A percentile compares a stretch with the other conserved stretches of the same genome.
phyloP scores from a whole-genome alignment of 2,329 filamentous ascomycete genomes.

The Alternaria sp. region DNA sequence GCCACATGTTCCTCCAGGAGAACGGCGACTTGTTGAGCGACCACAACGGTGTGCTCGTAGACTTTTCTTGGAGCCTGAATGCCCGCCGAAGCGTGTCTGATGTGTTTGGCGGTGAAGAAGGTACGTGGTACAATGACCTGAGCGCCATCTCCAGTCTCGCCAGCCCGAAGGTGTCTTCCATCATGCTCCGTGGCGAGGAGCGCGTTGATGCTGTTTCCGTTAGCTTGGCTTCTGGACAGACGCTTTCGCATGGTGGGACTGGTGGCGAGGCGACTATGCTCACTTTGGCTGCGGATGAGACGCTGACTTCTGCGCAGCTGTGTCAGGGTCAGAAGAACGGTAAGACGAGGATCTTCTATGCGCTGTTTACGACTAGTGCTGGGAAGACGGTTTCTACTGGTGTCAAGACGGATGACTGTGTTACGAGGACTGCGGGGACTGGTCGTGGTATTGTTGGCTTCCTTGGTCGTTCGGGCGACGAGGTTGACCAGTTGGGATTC shows the following conservation, averaged over 20 bases:
- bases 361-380: conserved; percentile 59
- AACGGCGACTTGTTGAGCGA: conserved; percentile 66
- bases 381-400: conserved; percentile 57
- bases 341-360: conserved; percentile 62
- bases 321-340: conserved; percentile 58
- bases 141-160: conserved; percentile 43
- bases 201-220: conserved; percentile 61
- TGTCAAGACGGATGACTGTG: conserved; percentile 56
- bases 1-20: conserved; percentile 62
- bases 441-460: conserved; percentile 63
- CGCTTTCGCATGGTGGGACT: conserved; percentile 60
- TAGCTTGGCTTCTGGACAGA: conserved; percentile 57
- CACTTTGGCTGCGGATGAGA: conserved; percentile 55
- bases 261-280: conserved; percentile 57
- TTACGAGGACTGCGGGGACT: conserved; percentile 53
- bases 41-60: conserved; percentile 68
- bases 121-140: conserved; percentile 64
- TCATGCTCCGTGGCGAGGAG: conserved; percentile 56
- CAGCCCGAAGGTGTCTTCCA: conserved; percentile 44
- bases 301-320: conserved; percentile 56
- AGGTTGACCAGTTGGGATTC: conserved; percentile 61
- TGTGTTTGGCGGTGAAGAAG: conserved; percentile 58
- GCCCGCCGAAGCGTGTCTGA: conserved; percentile 33
- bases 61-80: conserved; percentile 49
- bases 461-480: conserved; percentile 59